phyloP scores from a whole-genome alignment of 2,329 filamentous ascomycete genomes.

The Karstenula rhodostoma region DNA sequence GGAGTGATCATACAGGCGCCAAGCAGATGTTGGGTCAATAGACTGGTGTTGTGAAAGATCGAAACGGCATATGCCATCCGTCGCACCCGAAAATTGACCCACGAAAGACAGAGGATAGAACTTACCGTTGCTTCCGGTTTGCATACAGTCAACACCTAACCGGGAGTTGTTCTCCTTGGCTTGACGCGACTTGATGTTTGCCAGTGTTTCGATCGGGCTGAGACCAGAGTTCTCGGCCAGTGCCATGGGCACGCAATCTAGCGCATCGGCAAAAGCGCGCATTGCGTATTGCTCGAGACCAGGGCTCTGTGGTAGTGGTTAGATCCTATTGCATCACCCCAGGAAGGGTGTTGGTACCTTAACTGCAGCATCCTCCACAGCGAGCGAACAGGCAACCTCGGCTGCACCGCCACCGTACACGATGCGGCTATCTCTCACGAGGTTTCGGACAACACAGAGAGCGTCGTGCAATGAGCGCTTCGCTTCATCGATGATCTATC shows the following conservation, averaged over 20 bases:
- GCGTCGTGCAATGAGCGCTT: conserved; percentile 98
- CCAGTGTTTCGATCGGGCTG: conserved; percentile 93
- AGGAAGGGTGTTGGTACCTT: conserved; percentile 61
- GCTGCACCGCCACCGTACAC: conserved; percentile 97
- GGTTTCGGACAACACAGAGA: conserved; percentile 94
- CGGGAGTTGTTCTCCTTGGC: conserved; percentile 82
- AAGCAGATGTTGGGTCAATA: neutral
- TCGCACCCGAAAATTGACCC: conserved; percentile 8
- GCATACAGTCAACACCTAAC: conserved; percentile 97
- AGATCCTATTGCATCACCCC: conserved; percentile 16
- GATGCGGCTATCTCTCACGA: conserved; percentile 94
- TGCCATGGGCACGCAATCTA: conserved; percentile 93
- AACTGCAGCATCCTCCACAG: conserved; percentile 92
- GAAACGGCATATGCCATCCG: neutral
- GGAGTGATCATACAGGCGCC: neutral
- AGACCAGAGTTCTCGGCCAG: conserved; percentile 96
- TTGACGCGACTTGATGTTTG: conserved; percentile 94
- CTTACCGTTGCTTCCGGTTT: conserved; percentile 83
- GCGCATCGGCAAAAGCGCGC: conserved; percentile 94
- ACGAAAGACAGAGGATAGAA: conserved; percentile 23
- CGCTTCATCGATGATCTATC: conserved; percentile 95
- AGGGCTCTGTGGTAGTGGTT: conserved; percentile 66
- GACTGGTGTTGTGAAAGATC: conserved; percentile 12
- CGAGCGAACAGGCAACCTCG: conserved; percentile 95
- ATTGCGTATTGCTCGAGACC: conserved; percentile 99